A percentile compares a stretch with the other conserved stretches of the same genome.
These are phyloP conservation scores for Cronartium quercuum DNA, from an alignment of 1,284 basidiomycete species.

Conservation along the genomic window DNA sequence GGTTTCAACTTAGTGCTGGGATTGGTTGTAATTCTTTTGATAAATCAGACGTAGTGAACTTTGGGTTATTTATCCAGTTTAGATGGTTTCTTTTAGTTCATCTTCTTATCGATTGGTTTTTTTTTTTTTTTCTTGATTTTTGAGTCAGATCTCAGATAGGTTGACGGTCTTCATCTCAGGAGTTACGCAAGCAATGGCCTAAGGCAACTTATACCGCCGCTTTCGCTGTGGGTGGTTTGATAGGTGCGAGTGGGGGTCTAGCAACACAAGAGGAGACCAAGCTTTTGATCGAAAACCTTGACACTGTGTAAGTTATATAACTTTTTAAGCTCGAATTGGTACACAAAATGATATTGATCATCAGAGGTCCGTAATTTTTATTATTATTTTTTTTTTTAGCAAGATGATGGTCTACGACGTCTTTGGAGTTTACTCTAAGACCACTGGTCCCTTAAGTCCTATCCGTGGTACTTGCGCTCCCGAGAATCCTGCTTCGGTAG, in stretches of 20 bases:
- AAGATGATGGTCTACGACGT: slow-evolving; percentile 38
- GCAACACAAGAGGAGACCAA: slow-evolving; percentile 3
- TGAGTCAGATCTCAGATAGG: background rate
- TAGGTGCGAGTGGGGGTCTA: slow-evolving; percentile 1
- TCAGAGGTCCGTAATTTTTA: no score
- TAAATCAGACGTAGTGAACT: slow-evolving; percentile 15
- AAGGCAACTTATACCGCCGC: slow-evolving; percentile 5
- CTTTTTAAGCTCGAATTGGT: background rate
- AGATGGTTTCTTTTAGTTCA: background rate
- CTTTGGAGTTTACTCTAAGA: slow-evolving; percentile 22
- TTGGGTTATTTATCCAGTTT: slow-evolving; percentile 21
- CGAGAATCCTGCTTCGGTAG: background rate
- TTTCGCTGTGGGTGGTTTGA: background rate
- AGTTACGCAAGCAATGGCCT: slow-evolving; percentile 31
- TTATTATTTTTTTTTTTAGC: no score
- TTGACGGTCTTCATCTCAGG: background rate
- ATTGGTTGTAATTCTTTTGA: slow-evolving; percentile 30
- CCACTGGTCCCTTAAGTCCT: slow-evolving; percentile 14
- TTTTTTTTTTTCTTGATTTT: no score
- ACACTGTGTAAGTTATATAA: slow-evolving; percentile 4
- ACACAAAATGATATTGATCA: no score
- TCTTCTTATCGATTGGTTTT: background rate
- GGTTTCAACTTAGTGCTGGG: slow-evolving; percentile 4
- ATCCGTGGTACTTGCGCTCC: slow-evolving; percentile 12
- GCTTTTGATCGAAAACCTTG: background rate